Evolutionary conservation across 768 basidiomycete species (phyloP).

Genomic region (Lyophyllum semitale): DNA sequence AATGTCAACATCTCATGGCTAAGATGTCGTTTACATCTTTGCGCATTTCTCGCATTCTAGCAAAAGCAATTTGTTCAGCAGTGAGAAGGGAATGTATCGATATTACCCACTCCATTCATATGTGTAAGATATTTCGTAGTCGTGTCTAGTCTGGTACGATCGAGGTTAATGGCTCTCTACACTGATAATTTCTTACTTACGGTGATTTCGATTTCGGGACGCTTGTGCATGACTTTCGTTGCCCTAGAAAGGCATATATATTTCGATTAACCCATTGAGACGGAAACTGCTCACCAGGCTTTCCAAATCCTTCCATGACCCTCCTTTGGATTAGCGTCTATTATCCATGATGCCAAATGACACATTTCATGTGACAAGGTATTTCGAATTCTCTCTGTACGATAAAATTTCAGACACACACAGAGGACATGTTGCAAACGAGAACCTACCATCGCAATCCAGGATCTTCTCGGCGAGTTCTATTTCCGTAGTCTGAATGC

Average conservation of each 20-base stretch:
- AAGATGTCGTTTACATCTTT: constrained; percentile 49
- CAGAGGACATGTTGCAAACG: background rate
- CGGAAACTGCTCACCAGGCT: constrained; percentile 51
- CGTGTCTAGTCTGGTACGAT: constrained; percentile 61
- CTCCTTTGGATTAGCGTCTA: constrained; percentile 69
- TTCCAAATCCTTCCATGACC: constrained; percentile 76
- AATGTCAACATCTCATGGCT: background rate
- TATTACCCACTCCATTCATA: constrained; percentile 69
- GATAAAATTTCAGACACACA: background rate
- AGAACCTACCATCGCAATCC: constrained; percentile 64
- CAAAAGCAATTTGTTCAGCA: constrained; percentile 6
- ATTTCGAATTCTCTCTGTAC: constrained; percentile 72
- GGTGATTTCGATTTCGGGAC: constrained; percentile 72
- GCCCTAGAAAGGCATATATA: constrained; percentile 50
- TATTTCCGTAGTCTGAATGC: constrained; percentile 62
- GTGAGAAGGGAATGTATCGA: constrained; percentile 4
- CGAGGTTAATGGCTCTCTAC: background rate
- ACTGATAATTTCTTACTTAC: constrained; percentile 32
- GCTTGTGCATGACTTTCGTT: constrained; percentile 62
- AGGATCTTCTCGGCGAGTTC: constrained; percentile 84
- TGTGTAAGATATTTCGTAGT: constrained; percentile 75
- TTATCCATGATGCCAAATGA: constrained; percentile 85
- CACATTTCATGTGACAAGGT: constrained; percentile 93
- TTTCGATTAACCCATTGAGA: background rate
- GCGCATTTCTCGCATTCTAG: constrained; percentile 65